Base-by-base conservation (phyloP, 2,329 filamentous ascomycete genomes). In the Pyricularia grisea region DNA sequence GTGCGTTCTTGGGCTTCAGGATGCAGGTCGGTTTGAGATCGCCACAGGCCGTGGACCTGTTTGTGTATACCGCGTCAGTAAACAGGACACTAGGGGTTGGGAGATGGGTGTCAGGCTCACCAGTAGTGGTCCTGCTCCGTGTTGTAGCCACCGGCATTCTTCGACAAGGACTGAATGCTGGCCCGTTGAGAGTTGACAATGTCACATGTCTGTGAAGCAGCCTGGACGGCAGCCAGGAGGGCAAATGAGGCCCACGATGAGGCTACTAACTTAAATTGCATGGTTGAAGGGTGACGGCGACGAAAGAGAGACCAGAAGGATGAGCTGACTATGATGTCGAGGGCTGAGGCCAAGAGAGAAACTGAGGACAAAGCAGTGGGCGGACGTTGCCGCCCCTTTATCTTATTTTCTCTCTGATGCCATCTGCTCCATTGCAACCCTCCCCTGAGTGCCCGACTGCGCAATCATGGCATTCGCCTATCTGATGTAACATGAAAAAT, bases 41-140 rank as follows among this genome's bases (percentile, higher is more conserved):
- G 20, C 67, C 70, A 69, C 71, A 72, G 14, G 70, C 71, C 5
- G 71, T 71, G 2, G 73, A 74, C 73, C 72, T 72, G 67, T 74
- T 74, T 72, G 55, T 28, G 27, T 12, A 50, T 27, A 63, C 14
- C 33, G 23, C 30, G 60, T 63, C 60, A 63, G 60, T 12, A 25
- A 28, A 4, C 0, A 20, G 20, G 17, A 9, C n/a, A 14, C n/a
- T 25, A 33, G 23, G 2, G 55, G 55, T 10, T 11, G 58, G 11
- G 20, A 6, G 4, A 4, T 10, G 12, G 27, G 25, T 63, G 23
- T 55, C n/a, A 2, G 42, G n/a, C 36, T 58, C 42, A 67, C 65
- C 65, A 67, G 12, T 58, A 67, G 25, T 55, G 25, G 25, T 55
- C 65, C 25, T 42, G 27, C 36, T 67, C 65, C 25, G 42, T 58